phyloP scores from a whole-genome alignment of 2,329 filamentous ascomycete species.

The Chalara sp. region DNA sequence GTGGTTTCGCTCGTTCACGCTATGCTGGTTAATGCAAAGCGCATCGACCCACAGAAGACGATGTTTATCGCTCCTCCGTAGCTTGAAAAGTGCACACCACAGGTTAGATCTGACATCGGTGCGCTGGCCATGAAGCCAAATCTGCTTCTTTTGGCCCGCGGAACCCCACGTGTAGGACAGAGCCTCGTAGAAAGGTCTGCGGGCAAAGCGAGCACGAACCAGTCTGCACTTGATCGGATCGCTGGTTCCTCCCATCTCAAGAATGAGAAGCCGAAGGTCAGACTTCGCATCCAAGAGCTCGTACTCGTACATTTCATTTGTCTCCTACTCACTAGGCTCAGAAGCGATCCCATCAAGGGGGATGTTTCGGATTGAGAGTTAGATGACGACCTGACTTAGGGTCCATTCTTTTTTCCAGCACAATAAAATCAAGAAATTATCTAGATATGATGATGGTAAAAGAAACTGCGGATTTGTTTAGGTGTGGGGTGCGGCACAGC shows the following conservation, averaged over 20 bases:
- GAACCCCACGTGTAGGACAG: slow-evolving; percentile 21
- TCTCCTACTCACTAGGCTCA: no score
- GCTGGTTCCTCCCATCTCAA: background rate
- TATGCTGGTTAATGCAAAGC: background rate
- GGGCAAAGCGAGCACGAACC: slow-evolving; percentile 3
- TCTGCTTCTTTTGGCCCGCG: background rate
- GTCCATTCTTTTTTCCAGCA: no score
- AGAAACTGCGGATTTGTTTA: no score
- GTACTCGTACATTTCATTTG: no score
- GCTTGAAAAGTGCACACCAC: background rate
- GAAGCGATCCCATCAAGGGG: no score
- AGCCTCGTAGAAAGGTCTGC: slow-evolving; percentile 14
- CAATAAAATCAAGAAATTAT: no score
- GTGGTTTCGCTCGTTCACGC: slow-evolving; percentile 1
- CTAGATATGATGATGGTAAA: no score
- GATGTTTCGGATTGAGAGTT: no score
- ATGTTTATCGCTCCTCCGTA: background rate
- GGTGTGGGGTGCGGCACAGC: no score
- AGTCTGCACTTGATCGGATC: background rate
- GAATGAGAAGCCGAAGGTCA: background rate
- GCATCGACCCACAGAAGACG: background rate
- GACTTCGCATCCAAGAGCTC: no score
- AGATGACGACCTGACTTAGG: no score
- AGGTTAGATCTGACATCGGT: background rate
- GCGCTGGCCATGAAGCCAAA: background rate